phyloP scores from a whole-genome alignment of 2,329 filamentous ascomycete genomes.

The Alternaria incomplexa region DNA sequence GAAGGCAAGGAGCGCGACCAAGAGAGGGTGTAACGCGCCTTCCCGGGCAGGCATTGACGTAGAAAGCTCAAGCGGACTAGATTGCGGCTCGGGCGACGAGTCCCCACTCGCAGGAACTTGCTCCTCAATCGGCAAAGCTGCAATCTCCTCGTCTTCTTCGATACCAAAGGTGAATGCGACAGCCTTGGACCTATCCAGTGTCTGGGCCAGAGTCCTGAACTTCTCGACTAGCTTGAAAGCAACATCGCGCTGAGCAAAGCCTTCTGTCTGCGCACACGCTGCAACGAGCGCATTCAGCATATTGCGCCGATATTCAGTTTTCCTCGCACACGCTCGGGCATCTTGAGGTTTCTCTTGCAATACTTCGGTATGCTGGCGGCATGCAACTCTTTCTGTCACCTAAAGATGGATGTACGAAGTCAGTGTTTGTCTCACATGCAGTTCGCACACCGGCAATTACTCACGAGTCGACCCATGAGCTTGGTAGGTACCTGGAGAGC shows the following conservation, averaged over 20 bases:
- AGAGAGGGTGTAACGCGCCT: constrained; percentile 11
- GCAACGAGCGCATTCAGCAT: neutral
- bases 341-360: neutral
- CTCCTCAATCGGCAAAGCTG: neutral
- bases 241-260: neutral
- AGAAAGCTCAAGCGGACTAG: neutral
- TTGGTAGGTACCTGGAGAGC: neutral
- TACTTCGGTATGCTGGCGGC: neutral
- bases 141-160: neutral
- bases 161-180: neutral
- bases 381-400: constrained; percentile 6
- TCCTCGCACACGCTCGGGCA: neutral
- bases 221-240: constrained; percentile 2
- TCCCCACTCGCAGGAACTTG: neutral
- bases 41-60: neutral
- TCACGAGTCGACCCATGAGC: neutral
- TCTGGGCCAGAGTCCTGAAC: neutral
- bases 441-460: too few species aligned
- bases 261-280: neutral
- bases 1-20: constrained; percentile 16
- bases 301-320: neutral
- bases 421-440: too few species aligned
- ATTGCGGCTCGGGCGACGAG: neutral
- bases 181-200: constrained; percentile 1
- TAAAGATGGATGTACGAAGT: too few species aligned